Percentiles rank a stretch among this genome's conserved stretches.
Conservation (phyloP, 2,329 filamentous ascomycete genomes). For the Coniella lustricola region DNA sequence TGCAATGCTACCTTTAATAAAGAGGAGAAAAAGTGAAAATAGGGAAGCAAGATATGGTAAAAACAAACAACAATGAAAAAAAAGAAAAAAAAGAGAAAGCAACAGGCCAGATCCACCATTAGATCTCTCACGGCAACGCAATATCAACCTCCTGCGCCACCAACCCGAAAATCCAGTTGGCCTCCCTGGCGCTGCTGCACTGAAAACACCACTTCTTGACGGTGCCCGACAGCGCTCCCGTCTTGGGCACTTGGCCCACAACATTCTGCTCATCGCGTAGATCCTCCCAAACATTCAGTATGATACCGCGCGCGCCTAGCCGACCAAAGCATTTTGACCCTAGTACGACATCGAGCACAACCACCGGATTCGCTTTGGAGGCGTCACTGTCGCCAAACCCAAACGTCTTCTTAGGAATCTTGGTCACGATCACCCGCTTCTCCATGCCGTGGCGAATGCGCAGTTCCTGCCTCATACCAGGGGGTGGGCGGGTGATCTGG, state of each 20-base stretch:
- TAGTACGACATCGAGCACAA: conserved; percentile 76
- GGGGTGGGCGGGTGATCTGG: conserved; percentile 71
- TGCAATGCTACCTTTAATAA: too few species aligned
- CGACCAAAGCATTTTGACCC: conserved; percentile 79
- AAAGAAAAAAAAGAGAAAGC: background rate
- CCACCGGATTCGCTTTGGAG: conserved; percentile 46
- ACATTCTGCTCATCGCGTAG: conserved; percentile 56
- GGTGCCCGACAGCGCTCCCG: conserved; percentile 44
- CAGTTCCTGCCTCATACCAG: conserved; percentile 51
- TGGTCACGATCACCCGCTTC: conserved; percentile 77
- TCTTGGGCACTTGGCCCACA: conserved; percentile 44
- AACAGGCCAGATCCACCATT: background rate
- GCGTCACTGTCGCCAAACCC: conserved; percentile 23
- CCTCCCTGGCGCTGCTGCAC: conserved; percentile 45
- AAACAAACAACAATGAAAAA: background rate
- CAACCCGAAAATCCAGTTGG: conserved; percentile 48
- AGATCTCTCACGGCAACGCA: conserved; percentile 2
- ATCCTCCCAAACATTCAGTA: conserved; percentile 82
- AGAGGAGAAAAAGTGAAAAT: too few species aligned
- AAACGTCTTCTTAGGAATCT: conserved; percentile 52
- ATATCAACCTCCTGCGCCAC: conserved; percentile 50
- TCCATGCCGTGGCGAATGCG: conserved; percentile 60
- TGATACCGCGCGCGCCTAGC: conserved; percentile 77
- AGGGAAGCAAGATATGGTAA: background rate
- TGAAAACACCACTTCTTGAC: conserved; percentile 61